phyloP scores from a whole-genome alignment of 2,329 filamentous ascomycete genomes.

The Paecilomyces niveus region DNA sequence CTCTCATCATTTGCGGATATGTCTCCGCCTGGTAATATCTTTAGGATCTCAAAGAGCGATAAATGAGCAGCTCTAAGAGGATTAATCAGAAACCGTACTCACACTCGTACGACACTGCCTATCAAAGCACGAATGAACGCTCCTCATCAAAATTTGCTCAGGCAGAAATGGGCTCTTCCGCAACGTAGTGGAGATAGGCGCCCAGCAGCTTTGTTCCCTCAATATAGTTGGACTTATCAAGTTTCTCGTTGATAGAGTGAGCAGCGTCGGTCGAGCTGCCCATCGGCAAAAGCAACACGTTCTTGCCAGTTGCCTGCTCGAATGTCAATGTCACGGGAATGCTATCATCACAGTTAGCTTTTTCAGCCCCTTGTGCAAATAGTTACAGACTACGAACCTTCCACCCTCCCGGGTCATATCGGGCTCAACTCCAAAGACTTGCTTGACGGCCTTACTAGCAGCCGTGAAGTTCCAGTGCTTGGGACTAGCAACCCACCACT shows the following conservation, averaged over 20 bases:
- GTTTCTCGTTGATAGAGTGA: conserved; percentile 97
- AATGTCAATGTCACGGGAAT: conserved; percentile 97
- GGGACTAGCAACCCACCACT: conserved; percentile 97
- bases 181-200: conserved; percentile 92
- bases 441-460: conserved; percentile 89
- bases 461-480: conserved; percentile 99
- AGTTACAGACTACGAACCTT: conserved; percentile 47
- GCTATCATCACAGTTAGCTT: conserved; percentile 43
- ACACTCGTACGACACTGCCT: not conserved
- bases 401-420: conserved; percentile 96
- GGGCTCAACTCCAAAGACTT: conserved; percentile 86
- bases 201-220: conserved; percentile 95
- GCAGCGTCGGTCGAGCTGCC: conserved; percentile 93
- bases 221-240: conserved; percentile 96
- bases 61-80: not conserved
- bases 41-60: not conserved
- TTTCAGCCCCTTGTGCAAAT: not conserved
- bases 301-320: conserved; percentile 96
- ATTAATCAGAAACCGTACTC: not conserved
- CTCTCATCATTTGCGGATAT: not conserved
- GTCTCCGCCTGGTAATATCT: not conserved
- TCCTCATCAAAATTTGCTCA: conserved; percentile 3
- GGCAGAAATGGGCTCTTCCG: conserved; percentile 64
- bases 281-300: conserved; percentile 92
- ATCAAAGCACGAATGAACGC: not conserved